phyloP scores from a whole-genome alignment of 495 filamentous ascomycete species.

The Evernia prunastri region DNA sequence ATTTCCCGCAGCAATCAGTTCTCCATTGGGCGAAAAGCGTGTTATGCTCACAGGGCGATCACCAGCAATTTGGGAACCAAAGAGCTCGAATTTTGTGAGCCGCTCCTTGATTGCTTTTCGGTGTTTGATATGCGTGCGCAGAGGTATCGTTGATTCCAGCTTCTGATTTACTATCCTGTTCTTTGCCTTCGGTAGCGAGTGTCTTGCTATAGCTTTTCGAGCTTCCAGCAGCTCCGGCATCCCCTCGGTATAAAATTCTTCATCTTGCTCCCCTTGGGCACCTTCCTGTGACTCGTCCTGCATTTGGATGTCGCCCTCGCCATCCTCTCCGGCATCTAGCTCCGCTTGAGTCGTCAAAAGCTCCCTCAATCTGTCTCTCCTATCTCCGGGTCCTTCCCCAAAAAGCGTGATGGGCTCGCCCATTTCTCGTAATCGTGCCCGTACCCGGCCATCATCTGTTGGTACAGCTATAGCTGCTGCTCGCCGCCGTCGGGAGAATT shows the following conservation, averaged over 20 bases:
- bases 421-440: conserved; percentile 69
- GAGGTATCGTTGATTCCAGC: conserved; percentile 69
- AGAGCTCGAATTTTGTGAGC: conserved; percentile 75
- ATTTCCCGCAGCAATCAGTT: conserved; percentile 81
- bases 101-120: conserved; percentile 83
- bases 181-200: conserved; percentile 77
- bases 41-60: conserved; percentile 86
- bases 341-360: conserved; percentile 71
- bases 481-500: conserved; percentile 82
- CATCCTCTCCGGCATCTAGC: conserved; percentile 47
- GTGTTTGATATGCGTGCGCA: conserved; percentile 85
- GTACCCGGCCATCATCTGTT: conserved; percentile 86
- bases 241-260: conserved; percentile 93
- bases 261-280: conserved; percentile 64
- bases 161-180: conserved; percentile 67
- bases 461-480: conserved; percentile 90
- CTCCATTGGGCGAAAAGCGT: conserved; percentile 79
- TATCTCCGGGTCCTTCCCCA: conserved; percentile 79
- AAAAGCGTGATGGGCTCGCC: conserved; percentile 93
- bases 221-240: conserved; percentile 66
- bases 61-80: conserved; percentile 85
- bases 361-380: conserved; percentile 80
- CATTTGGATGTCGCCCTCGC: conserved; percentile 61
- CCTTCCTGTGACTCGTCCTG: conserved; percentile 37
- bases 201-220: conserved; percentile 73